Conservation (phyloP, 2,329 filamentous ascomycete species). For the Hypoxylon sp. region DNA sequence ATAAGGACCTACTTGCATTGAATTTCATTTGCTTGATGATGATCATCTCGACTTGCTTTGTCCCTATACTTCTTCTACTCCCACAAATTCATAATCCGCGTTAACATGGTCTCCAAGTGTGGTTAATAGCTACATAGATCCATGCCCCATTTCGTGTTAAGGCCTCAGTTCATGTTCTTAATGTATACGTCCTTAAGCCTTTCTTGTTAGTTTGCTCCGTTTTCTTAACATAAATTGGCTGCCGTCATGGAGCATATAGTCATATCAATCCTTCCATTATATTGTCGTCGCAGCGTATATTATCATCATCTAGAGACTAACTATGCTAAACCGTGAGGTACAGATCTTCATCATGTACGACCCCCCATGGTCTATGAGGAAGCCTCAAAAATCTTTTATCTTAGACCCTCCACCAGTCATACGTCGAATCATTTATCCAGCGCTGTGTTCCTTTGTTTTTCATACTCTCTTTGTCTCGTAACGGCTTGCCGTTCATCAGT, state of each 20-base stretch:
- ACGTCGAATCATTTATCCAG: not conserved
- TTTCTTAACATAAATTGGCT: not conserved
- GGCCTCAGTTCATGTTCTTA: not conserved
- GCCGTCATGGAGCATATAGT: not conserved
- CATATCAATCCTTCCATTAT: not conserved
- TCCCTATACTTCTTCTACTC: too few species aligned
- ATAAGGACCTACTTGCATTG: not conserved
- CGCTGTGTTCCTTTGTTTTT: not conserved
- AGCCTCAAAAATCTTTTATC: not conserved
- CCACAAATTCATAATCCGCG: not conserved
- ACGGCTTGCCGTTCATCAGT: not conserved
- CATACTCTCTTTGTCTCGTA: not conserved
- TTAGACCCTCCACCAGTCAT: not conserved
- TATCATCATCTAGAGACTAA: not conserved
- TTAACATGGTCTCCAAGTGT: not conserved
- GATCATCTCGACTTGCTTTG: not conserved
- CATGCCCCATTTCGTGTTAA: not conserved
- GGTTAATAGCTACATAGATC: not conserved
- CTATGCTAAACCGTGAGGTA: not conserved
- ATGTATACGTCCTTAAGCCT: not conserved
- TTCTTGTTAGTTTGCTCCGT: not conserved
- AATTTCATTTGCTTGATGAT: not conserved
- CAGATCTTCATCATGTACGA: not conserved
- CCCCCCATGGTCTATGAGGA: not conserved
- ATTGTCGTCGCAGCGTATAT: not conserved